These are phyloP conservation scores for Colletotrichum scovillei DNA, from an alignment of 2,329 filamentous ascomycete genomes.

Conservation along the genomic window DNA sequence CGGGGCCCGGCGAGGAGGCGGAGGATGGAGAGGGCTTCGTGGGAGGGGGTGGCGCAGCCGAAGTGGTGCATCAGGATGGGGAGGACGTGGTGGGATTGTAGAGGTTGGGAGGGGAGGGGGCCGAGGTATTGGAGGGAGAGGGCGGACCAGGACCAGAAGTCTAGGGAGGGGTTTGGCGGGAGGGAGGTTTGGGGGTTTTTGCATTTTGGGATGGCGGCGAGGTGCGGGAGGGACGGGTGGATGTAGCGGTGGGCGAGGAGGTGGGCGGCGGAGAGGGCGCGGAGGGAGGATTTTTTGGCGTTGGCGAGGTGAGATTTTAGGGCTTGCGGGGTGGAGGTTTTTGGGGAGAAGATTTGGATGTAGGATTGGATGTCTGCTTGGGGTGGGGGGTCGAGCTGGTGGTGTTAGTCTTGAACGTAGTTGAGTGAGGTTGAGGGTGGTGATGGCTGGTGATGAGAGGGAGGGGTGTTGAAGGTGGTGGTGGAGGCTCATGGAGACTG, in stretches of 20 bases:
- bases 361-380: conserved; percentile 73
- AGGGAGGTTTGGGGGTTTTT: conserved; percentile 52
- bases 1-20: conserved; percentile 64
- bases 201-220: conserved; percentile 57
- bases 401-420: not conserved
- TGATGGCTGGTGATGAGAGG: not conserved
- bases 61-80: conserved; percentile 84
- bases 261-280: conserved; percentile 65
- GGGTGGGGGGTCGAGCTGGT: conserved; percentile 59
- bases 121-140: conserved; percentile 74
- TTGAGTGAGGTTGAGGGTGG: no score
- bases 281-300: conserved; percentile 71
- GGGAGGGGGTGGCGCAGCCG: conserved; percentile 76
- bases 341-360: conserved; percentile 72
- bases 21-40: conserved; percentile 73
- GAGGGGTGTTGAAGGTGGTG: not conserved
- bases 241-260: conserved; percentile 65
- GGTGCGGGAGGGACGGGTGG: conserved; percentile 52
- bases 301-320: conserved; percentile 73
- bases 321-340: conserved; percentile 69
- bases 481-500: not conserved
- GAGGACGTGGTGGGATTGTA: conserved; percentile 74
- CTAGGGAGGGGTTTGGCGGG: conserved; percentile 71
- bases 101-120: conserved; percentile 61
- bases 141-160: conserved; percentile 75